Percentiles rank a stretch among this genome's conserved stretches.
Conservation (phyloP, 805 yeast genomes). For the Saturnispora diversa region DNA sequence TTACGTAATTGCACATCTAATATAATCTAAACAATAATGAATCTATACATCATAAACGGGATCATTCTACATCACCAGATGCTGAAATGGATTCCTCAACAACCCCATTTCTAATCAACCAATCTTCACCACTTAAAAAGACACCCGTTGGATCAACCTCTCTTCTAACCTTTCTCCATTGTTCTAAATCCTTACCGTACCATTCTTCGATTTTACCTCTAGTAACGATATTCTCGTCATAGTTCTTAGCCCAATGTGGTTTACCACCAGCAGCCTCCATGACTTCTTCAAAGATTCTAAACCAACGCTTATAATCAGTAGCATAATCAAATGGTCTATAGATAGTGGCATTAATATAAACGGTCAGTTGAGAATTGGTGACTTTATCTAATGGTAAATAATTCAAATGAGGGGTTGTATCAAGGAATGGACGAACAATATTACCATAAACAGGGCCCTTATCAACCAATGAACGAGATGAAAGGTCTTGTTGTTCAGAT, state of each 20-base stretch:
- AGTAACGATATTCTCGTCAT: conserved; percentile 79
- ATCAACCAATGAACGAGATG: conserved; percentile 42
- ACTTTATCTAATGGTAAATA: conserved; percentile 47
- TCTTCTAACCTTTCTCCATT: conserved; percentile 56
- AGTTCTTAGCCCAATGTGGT: conserved; percentile 99
- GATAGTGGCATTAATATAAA: conserved; percentile 89
- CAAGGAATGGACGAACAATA: conserved; percentile 70
- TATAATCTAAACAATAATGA: conserved; percentile 1
- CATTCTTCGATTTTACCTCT: conserved; percentile 59
- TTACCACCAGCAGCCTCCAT: conserved; percentile 76
- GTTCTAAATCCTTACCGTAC: conserved; percentile 65
- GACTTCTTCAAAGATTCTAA: conserved; percentile 68
- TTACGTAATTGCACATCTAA: background rate
- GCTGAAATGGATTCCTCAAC: conserved; percentile 27
- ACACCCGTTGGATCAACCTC: conserved; percentile 75
- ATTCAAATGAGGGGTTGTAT: conserved; percentile 63
- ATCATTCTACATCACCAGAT: conserved; percentile 9
- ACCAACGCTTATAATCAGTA: conserved; percentile 76
- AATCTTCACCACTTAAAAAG: conserved; percentile 65
- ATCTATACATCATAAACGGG: background rate
- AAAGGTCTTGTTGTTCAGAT: conserved; percentile 37
- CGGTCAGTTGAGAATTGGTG: conserved; percentile 69
- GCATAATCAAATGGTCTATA: conserved; percentile 83
- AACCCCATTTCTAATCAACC: conserved; percentile 80
- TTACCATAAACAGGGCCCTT: conserved; percentile 85